phyloP scores from a whole-genome alignment of 495 filamentous ascomycete genomes.

The Friedmanniomyces endolithicus region DNA sequence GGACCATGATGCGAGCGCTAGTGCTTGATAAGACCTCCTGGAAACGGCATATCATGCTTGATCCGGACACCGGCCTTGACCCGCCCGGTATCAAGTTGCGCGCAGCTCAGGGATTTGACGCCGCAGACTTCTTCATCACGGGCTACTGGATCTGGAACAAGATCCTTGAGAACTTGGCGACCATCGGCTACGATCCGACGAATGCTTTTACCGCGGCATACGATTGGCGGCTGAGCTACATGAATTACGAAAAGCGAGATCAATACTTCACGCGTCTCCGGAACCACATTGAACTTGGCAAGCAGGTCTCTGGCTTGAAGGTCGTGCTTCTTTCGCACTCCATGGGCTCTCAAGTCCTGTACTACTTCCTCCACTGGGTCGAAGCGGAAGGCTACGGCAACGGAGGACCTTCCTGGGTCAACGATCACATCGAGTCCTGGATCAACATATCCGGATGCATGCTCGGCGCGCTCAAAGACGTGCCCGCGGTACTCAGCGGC shows the following conservation, averaged over 20 bases:
- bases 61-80: constrained; percentile 81
- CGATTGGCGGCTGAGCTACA: constrained; percentile 92
- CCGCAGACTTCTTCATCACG: constrained; percentile 88
- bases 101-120: constrained; percentile 93
- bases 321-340: constrained; percentile 83
- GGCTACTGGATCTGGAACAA: constrained; percentile 99
- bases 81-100: constrained; percentile 85
- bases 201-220: constrained; percentile 94
- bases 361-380: constrained; percentile 98
- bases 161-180: constrained; percentile 89
- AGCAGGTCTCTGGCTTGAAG: constrained; percentile 57
- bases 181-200: constrained; percentile 89
- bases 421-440: constrained; percentile 80
- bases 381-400: constrained; percentile 65
- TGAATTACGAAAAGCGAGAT: constrained; percentile 76
- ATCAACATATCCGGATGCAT: constrained; percentile 97
- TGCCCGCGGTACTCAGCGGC: constrained; percentile 82
- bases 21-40: constrained; percentile 85
- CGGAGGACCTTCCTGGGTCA: constrained; percentile 81
- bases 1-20: constrained; percentile 94
- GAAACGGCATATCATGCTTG: constrained; percentile 95
- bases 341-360: constrained; percentile 90
- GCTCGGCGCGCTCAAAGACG: constrained; percentile 85
- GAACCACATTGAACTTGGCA: constrained; percentile 73
- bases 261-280: constrained; percentile 87